Percentiles rank a stretch among this genome's conserved stretches.
Evolutionary conservation across 176 grass and related monocot genomes (phyloP).

Genomic region (Olyra latifolia): DNA sequence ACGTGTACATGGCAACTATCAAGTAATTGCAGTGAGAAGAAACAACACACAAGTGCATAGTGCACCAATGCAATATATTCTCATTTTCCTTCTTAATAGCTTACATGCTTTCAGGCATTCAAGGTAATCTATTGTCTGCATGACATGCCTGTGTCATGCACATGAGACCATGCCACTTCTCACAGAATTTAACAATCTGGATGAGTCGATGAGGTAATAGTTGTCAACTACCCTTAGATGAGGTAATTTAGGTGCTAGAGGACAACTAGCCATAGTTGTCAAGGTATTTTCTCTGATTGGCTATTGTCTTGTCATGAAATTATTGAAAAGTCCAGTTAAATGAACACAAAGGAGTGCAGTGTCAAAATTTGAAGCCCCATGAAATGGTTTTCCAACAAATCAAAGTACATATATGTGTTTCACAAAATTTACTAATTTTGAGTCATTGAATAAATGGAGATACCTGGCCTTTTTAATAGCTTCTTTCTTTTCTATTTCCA

Average conservation of each 20-base stretch:
- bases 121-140: background rate
- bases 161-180: background rate
- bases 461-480: constrained; percentile 80
- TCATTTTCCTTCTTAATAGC: background rate
- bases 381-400: background rate
- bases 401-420: background rate
- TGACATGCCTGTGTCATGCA: background rate
- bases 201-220: background rate
- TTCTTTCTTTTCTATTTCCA: constrained; percentile 71
- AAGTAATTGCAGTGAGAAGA: background rate
- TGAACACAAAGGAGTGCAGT: background rate
- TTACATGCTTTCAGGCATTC: background rate
- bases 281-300: background rate
- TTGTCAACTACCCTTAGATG: background rate
- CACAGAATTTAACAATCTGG: background rate
- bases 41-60: background rate
- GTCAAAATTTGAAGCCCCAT: background rate
- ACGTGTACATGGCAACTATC: background rate
- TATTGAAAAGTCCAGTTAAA: constrained; percentile 23
- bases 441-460: constrained; percentile 37
- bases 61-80: background rate
- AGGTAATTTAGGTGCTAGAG: background rate
- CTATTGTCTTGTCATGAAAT: background rate
- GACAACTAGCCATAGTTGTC: background rate
- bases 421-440: background rate